Base-by-base conservation (phyloP, 2,329 filamentous ascomycete genomes). In the Ophiosphaerella narmari region DNA sequence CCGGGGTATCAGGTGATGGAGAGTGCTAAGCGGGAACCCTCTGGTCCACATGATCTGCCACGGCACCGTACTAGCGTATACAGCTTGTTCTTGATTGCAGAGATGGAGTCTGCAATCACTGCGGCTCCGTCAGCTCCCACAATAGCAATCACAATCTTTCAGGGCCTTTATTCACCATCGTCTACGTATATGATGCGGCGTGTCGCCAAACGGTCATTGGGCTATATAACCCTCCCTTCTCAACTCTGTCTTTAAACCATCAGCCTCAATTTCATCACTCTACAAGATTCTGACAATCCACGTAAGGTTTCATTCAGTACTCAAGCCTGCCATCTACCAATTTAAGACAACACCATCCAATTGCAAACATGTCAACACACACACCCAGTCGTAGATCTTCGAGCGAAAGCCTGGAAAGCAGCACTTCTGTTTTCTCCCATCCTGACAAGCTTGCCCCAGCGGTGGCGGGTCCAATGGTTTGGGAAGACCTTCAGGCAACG, bases 381-480 rank as follows among this genome's bases (percentile, higher is more conserved):
- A 56, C 48, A 24, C 53, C 70, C 18, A 73, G 66, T 42, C 41
- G 63, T 6, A 65, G 52, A 37, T 67, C 64, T 13, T 73, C 70
- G 7, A 52, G 56, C 16, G 67, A 69, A 39, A 70, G 67, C 52
- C 52, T 72, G 48, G 65, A 61, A 33, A 69, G 66, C 46, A 59
- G 47, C 40, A 57, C 54, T 18, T 68, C 67, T 7, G 39, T 52
- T 5, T 43, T 47, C 33, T 66, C 65, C 4, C 52, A 54, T 34
- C 70, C 70, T 9, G 69, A 73, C 40, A 59, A 57, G 31, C 64
- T 72, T 16, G 54, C 64, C 1, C 66, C 67, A 14, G 52, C 61
- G 12, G 52, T 70, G n/a, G 39, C 43, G 8, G 66, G 70, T 21
- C 63, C 63, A 5, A 71, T 69, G 68, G 66, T 63, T n/a, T 73